Conservation (phyloP, 768 basidiomycete genomes). For the Boletus patriciae region DNA sequence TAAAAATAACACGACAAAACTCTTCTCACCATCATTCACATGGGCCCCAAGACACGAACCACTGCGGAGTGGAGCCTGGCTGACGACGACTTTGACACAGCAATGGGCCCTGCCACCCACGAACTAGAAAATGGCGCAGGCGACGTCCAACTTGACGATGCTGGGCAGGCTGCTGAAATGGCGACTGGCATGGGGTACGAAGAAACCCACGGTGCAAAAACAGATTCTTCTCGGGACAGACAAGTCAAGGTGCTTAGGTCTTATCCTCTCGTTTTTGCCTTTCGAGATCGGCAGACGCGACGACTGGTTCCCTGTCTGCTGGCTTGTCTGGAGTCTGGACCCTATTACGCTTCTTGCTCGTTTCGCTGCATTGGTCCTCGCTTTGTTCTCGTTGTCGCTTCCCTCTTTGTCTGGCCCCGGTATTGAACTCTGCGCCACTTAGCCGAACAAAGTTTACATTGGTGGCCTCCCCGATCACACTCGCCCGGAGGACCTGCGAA, state of each 20-base stretch:
- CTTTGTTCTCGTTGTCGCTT: slow-evolving; percentile 48
- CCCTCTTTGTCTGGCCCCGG: slow-evolving; percentile 51
- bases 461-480: slow-evolving; percentile 88
- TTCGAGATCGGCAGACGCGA: slow-evolving; percentile 22
- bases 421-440: slow-evolving; percentile 69
- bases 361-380: slow-evolving; percentile 40
- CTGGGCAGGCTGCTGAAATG: slow-evolving; percentile 20
- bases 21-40: neutral
- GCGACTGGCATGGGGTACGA: slow-evolving; percentile 31
- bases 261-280: slow-evolving; percentile 43
- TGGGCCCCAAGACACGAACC: slow-evolving; percentile 25
- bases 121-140: slow-evolving; percentile 47
- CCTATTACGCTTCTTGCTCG: slow-evolving; percentile 22
- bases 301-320: slow-evolving; percentile 37
- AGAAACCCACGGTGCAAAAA: slow-evolving; percentile 46
- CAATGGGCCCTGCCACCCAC: slow-evolving; percentile 46
- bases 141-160: slow-evolving; percentile 37
- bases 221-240: slow-evolving; percentile 62
- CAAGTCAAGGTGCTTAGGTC: slow-evolving; percentile 88
- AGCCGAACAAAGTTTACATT: slow-evolving; percentile 94
- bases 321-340: slow-evolving; percentile 44
- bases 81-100: slow-evolving; percentile 46
- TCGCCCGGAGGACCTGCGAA: slow-evolving; percentile 79
- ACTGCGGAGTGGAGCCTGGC: slow-evolving; percentile 46
- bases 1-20: neutral